phyloP scores from a whole-genome alignment of 192 early-diverging fungal genomes.

The Rhizophagus clarus region DNA sequence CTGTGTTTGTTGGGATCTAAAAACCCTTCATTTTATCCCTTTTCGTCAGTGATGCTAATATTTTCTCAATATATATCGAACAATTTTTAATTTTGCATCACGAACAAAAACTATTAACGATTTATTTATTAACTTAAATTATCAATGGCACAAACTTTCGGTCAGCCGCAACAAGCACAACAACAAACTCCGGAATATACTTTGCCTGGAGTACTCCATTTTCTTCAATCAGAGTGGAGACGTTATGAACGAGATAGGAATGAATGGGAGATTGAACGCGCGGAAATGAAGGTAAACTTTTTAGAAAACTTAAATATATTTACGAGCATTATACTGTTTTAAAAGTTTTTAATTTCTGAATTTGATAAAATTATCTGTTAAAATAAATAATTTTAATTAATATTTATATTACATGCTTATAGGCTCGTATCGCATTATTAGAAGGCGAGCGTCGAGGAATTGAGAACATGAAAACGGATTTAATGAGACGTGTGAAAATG shows the following conservation, averaged over 20 bases:
- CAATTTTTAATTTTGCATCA: too few species aligned
- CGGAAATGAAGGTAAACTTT: slow-evolving; percentile 72
- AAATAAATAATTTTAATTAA: background rate
- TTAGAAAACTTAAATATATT: background rate
- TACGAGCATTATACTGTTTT: too few species aligned
- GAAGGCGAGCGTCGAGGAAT: slow-evolving; percentile 77
- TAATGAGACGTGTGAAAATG: slow-evolving; percentile 83
- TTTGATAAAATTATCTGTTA: background rate
- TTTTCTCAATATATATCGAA: background rate
- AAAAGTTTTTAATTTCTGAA: slow-evolving; percentile 16
- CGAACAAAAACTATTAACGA: background rate
- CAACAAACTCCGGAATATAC: slow-evolving; percentile 49
- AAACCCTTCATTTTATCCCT: background rate
- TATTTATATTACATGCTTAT: background rate
- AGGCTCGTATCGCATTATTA: slow-evolving; percentile 77
- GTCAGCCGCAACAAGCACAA: slow-evolving; percentile 27
- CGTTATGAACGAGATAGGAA: slow-evolving; percentile 81
- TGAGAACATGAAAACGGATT: slow-evolving; percentile 73
- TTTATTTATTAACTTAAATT: background rate
- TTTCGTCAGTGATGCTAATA: background rate
- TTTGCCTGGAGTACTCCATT: slow-evolving; percentile 78
- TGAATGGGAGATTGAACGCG: slow-evolving; percentile 83
- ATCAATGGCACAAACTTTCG: slow-evolving; percentile 32
- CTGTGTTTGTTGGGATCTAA: background rate
- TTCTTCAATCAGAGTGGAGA: slow-evolving; percentile 81